Evolutionary conservation across 2,329 filamentous ascomycete genomes (phyloP), one percentile per base, ranked within the genome.

Genomic region (Dothistroma septosporum): DNA sequence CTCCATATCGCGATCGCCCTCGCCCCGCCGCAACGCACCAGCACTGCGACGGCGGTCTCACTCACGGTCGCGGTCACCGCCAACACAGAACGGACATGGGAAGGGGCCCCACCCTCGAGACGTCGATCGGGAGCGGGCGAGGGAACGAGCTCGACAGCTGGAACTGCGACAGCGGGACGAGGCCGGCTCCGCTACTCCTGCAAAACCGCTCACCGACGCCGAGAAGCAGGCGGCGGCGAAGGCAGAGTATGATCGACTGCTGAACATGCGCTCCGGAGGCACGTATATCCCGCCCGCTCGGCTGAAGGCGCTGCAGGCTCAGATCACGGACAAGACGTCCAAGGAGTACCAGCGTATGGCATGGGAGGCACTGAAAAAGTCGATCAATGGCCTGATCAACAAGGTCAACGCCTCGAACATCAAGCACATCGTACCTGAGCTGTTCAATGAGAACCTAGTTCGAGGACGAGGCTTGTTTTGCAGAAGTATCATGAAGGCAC

Each of bases 281-380:
- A 96, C 92, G 24, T 99, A 99, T 74, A 96, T 99, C 63, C 94
- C 94, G 21, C 94, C 94, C 0, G 93, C 93, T 56, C 85, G 91
- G 68, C 81, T 99, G 72, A 87, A 92, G 69, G 93, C 93, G 44
- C 84, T 99, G 63, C 94, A 99, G 79, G 91, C 92, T 57, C 92
- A 96, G 77, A 96, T 99, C 76, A 97, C 92, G 64, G 94, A 99
- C 79, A 96, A 96, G 81, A 87, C 85, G 58, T 95, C 88, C 76
- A 95, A 96, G 77, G 94, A 97, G 78, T 97, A 96, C 74, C 94
- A 97, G 83, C 90, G 94, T 70, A 96, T 99, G 91, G 92, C 92
- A 9, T 99, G 94, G 94, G 94, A 99, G 77, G 93, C 93, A 12
- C 80, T 99, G 72, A 99, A 99, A 80, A 99, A 99, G 81, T 94